These are phyloP conservation scores for Carex kokanica DNA, from an alignment of 176 grass and related monocot species.

Conservation along the genomic window DNA sequence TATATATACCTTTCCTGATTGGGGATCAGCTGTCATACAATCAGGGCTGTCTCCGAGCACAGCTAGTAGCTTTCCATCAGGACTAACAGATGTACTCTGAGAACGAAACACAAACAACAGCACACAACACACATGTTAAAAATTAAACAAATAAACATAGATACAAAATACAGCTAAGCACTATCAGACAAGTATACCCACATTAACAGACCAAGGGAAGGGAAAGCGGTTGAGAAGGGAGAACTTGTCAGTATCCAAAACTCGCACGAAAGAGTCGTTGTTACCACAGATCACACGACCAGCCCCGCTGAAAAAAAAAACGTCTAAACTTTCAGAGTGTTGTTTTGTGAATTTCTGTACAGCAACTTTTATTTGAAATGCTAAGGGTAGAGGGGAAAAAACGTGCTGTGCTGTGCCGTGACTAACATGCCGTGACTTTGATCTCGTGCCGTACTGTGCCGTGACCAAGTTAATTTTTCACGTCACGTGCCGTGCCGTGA, in stretches of 20 bases:
- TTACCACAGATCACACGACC: slow-evolving; percentile 41
- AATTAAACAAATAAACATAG: background rate
- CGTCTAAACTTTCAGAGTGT: too few relatives aligned
- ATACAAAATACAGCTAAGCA: slow-evolving; percentile 1
- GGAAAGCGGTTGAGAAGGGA: slow-evolving; percentile 30
- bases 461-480: too few relatives aligned
- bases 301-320: slow-evolving; percentile 43
- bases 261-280: slow-evolving; percentile 51
- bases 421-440: too few relatives aligned
- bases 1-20: slow-evolving; percentile 53
- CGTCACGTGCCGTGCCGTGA: too few relatives aligned
- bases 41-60: slow-evolving; percentile 64
- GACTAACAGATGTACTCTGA: slow-evolving; percentile 51
- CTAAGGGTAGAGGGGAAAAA: too few relatives aligned
- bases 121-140: background rate
- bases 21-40: slow-evolving; percentile 55
- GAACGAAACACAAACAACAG: background rate
- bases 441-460: too few relatives aligned
- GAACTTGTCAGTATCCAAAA: slow-evolving; percentile 43
- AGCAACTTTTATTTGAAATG: background rate
- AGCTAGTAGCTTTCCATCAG: slow-evolving; percentile 62
- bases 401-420: too few relatives aligned
- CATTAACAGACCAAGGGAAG: slow-evolving; percentile 66
- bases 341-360: background rate
- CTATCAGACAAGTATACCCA: slow-evolving; percentile 29